These are phyloP conservation scores for Ophiostoma novo-ulmi DNA, from an alignment of 2,329 filamentous ascomycete genomes.

Conservation along the genomic window DNA sequence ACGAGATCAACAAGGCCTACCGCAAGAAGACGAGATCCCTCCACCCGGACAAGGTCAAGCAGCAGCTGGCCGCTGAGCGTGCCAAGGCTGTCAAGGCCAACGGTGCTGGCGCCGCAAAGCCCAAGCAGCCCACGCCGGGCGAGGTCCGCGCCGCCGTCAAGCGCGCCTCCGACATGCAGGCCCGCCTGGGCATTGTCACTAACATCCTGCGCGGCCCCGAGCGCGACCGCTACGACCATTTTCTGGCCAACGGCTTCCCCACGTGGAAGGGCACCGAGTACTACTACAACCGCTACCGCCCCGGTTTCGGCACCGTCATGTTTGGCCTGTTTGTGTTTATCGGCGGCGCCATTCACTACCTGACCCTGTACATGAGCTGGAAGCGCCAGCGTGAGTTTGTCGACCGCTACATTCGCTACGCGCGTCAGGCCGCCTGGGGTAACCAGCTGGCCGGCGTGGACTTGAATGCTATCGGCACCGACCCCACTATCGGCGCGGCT, in stretches of 20 bases:
- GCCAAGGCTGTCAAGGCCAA: constrained; percentile 48
- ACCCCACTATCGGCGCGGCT: constrained; percentile 19
- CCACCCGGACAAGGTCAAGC: constrained; percentile 94
- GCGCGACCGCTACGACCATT: constrained; percentile 89
- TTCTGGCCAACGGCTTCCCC: constrained; percentile 87
- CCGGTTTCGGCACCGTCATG: constrained; percentile 80
- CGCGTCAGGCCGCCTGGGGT: constrained; percentile 83
- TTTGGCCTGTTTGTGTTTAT: constrained; percentile 74
- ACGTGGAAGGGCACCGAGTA: constrained; percentile 96
- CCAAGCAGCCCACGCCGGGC: constrained; percentile 64
- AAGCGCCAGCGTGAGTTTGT: constrained; percentile 88
- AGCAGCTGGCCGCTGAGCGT: constrained; percentile 69
- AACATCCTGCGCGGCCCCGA: constrained; percentile 77
- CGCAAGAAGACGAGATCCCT: constrained; percentile 76
- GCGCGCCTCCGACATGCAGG: constrained; percentile 74
- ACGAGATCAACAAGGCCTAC: constrained; percentile 91
- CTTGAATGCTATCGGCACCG: constrained; percentile 35
- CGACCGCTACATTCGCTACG: constrained; percentile 84
- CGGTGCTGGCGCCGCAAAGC: constrained; percentile 44
- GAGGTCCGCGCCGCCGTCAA: constrained; percentile 77
- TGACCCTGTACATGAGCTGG: constrained; percentile 78
- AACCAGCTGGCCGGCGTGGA: constrained; percentile 65
- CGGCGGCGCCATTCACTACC: constrained; percentile 80
- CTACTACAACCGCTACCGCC: constrained; percentile 92
- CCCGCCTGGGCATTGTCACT: constrained; percentile 75